These are phyloP conservation scores for Euphorbia corollata DNA, from an alignment of 441 rosid genomes.

Conservation along the genomic window DNA sequence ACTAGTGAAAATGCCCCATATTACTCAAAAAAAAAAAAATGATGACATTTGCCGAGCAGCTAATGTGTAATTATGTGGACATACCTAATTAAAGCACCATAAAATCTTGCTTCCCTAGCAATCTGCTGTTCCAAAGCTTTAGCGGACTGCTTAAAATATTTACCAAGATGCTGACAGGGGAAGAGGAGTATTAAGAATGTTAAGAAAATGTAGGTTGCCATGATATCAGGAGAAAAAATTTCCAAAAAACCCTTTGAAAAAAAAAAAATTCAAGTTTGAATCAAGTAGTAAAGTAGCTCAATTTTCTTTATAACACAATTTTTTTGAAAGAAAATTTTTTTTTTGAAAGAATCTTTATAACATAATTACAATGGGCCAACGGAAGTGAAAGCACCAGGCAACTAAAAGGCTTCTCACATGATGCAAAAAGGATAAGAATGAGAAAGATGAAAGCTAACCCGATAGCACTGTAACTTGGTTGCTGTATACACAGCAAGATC, in stretches of 20 bases:
- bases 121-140: slow-evolving; percentile 78
- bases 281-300: neutral
- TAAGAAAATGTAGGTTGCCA: neutral
- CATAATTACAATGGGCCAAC: neutral
- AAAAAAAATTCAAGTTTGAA: neutral
- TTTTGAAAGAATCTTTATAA: too few relatives aligned
- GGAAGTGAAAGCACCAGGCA: slow-evolving; percentile 3
- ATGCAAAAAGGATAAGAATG: neutral
- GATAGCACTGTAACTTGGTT: slow-evolving; percentile 76
- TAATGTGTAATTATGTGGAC: slow-evolving; percentile 12
- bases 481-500: slow-evolving; percentile 85
- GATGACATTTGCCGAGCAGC: too few relatives aligned
- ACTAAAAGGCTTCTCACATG: too few relatives aligned
- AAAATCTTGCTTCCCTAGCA: slow-evolving; percentile 82
- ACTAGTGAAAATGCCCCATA: too few relatives aligned
- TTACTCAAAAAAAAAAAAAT: too few relatives aligned
- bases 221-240: slow-evolving; percentile 1
- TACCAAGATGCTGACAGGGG: slow-evolving; percentile 64
- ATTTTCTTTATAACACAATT: neutral
- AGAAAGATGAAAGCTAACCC: slow-evolving; percentile 31
- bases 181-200: slow-evolving; percentile 20
- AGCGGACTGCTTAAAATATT: slow-evolving; percentile 90
- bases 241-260: neutral
- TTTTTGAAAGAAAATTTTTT: too few relatives aligned
- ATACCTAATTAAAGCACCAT: slow-evolving; percentile 91